Conservation (phyloP, 2,329 filamentous ascomycete species). For the Aureobasidium uvarum region DNA sequence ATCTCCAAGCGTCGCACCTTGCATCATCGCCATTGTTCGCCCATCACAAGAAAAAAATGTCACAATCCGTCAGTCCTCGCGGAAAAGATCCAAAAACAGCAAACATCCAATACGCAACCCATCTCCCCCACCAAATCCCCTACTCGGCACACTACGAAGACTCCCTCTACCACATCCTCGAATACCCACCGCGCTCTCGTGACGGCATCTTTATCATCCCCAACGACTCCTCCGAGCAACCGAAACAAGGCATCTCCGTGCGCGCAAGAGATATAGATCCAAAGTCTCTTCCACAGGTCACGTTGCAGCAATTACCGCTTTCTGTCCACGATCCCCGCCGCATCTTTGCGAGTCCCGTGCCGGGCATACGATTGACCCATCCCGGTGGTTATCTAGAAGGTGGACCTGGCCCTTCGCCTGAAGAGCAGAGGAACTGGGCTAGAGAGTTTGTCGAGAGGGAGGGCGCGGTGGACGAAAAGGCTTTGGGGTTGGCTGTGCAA, state of each 20-base stretch:
- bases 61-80: constrained; percentile 8
- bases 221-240: constrained; percentile 33
- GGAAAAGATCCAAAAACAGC: background rate
- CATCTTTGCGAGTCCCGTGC: constrained; percentile 44
- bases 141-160: constrained; percentile 50
- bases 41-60: constrained; percentile 4
- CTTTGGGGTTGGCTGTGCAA: constrained; percentile 39
- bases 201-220: constrained; percentile 35
- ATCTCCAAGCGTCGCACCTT: constrained; percentile 3
- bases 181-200: constrained; percentile 36
- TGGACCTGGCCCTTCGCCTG: constrained; percentile 45
- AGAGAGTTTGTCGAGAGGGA: constrained; percentile 43
- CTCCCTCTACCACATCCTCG: constrained; percentile 42
- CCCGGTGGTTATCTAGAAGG: constrained; percentile 49
- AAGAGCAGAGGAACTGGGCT: constrained; percentile 41
- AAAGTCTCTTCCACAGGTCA: constrained; percentile 34
- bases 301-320: constrained; percentile 43
- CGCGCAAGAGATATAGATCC: constrained; percentile 34
- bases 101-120: constrained; percentile 38
- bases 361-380: constrained; percentile 48
- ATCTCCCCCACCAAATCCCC: constrained; percentile 45
- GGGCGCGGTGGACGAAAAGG: constrained; percentile 38
- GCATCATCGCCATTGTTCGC: background rate
- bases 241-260: constrained; percentile 34
- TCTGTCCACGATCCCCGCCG: constrained; percentile 46